phyloP scores from a whole-genome alignment of 2,329 filamentous ascomycete species.

The Aureobasidium sp. region DNA sequence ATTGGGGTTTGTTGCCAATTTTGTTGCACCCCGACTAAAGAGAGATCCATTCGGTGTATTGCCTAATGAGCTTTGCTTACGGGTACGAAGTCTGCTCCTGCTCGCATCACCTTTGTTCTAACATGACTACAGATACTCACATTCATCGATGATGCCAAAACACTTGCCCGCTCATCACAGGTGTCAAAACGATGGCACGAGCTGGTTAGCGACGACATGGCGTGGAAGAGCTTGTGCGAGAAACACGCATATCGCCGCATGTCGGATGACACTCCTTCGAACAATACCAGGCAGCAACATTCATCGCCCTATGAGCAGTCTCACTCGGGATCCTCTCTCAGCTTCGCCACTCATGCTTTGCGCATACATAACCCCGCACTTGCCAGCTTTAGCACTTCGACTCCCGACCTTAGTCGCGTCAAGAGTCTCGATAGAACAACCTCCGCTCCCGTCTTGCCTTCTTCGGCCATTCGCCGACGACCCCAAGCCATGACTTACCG shows the following conservation, averaged over 20 bases:
- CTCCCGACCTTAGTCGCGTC: slow-evolving; percentile 38
- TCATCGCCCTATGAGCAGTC: slow-evolving; percentile 19
- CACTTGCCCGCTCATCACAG: slow-evolving; percentile 84
- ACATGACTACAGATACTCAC: slow-evolving; percentile 62
- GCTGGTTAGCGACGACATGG: slow-evolving; percentile 89
- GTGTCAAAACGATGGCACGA: slow-evolving; percentile 95
- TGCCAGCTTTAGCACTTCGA: slow-evolving; percentile 29
- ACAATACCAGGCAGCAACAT: slow-evolving; percentile 11
- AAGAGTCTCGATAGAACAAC: slow-evolving; percentile 49
- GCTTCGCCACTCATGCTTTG: slow-evolving; percentile 1
- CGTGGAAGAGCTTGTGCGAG: slow-evolving; percentile 94
- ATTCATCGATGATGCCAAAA: slow-evolving; percentile 94
- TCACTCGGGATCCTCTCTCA: slow-evolving; percentile 5
- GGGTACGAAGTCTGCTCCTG: slow-evolving; percentile 43
- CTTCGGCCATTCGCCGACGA: slow-evolving; percentile 34
- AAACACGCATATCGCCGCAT: slow-evolving; percentile 77
- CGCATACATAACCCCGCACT: slow-evolving; percentile 19
- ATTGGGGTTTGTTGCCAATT: slow-evolving; percentile 90
- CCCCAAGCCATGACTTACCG: slow-evolving; percentile 75
- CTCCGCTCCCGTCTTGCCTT: slow-evolving; percentile 14
- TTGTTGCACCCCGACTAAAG: slow-evolving; percentile 87
- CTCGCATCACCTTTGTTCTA: not conserved
- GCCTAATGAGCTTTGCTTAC: slow-evolving; percentile 84
- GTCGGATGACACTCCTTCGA: slow-evolving; percentile 30
- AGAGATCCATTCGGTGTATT: slow-evolving; percentile 92